Conservation (phyloP, 1,139 yeast genomes). For the Williopsis jadinii region DNA sequence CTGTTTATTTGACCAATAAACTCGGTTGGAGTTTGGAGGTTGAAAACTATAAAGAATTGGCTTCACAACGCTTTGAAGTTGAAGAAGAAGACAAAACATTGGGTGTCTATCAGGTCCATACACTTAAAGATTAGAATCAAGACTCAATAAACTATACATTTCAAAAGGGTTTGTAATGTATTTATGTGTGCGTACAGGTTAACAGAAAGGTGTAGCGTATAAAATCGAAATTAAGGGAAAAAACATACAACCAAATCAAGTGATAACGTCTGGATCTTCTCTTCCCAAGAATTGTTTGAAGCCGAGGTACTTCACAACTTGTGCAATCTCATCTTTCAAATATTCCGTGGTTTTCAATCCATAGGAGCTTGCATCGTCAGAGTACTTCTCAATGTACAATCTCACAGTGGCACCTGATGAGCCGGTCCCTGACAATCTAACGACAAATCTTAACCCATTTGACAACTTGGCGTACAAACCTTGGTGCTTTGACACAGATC, state of each 20-base stretch:
- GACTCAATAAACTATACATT: no score
- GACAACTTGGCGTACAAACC: constrained; percentile 81
- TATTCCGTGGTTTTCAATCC: constrained; percentile 57
- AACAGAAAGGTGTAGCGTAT: no score
- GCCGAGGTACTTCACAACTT: constrained; percentile 61
- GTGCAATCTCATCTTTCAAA: constrained; percentile 53
- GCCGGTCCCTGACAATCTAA: constrained; percentile 95
- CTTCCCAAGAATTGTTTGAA: constrained; percentile 73
- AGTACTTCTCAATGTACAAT: constrained; percentile 82
- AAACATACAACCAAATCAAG: constrained; percentile 30
- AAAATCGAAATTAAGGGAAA: no score
- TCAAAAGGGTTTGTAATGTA: no score
- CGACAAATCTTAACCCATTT: constrained; percentile 81
- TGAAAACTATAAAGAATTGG: constrained; percentile 25
- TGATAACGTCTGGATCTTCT: constrained; percentile 83
- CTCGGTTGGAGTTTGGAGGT: constrained; percentile 70
- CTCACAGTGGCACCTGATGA: constrained; percentile 97
- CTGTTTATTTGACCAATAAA: constrained; percentile 52
- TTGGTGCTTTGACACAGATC: constrained; percentile 84
- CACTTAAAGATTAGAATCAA: no score
- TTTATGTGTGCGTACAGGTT: no score
- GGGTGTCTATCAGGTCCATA: constrained; percentile 3
- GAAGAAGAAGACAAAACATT: constrained; percentile 1
- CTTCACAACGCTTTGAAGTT: not conserved
- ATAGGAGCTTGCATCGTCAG: constrained; percentile 48